A percentile compares a stretch with the other conserved stretches of the same genome.
Evolutionary conservation across 169 alveolate species (phyloP).

Genomic region (Ichthyophthirius multifiliis): DNA sequence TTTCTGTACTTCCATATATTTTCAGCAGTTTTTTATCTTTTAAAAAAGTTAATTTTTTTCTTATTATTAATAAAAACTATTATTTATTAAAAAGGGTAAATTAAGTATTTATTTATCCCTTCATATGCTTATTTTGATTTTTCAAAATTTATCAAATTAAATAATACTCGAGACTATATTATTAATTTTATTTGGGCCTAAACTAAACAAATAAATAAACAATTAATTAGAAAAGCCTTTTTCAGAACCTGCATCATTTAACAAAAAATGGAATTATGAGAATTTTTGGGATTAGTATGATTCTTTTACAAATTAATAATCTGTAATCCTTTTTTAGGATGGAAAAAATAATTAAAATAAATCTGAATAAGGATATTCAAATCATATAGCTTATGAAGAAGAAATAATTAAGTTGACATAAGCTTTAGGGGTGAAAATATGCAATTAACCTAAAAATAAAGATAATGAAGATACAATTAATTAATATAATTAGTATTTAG

Average conservation of each 20-base stretch:
- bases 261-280: neutral
- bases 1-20: neutral
- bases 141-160: neutral
- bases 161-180: neutral
- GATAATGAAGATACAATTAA: neutral
- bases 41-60: neutral
- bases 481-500: neutral
- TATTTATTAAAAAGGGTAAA: neutral
- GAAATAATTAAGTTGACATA: neutral
- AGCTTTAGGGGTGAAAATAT: neutral
- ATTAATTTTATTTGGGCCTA: neutral
- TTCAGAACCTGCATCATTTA: neutral
- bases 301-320: neutral
- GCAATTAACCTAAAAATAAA: neutral
- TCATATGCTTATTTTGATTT: neutral
- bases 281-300: slow-evolving; percentile 5
- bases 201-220: neutral
- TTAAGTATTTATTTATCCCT: neutral
- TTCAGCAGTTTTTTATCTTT: neutral
- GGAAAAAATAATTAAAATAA: too few species aligned
- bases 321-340: neutral
- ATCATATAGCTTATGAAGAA: too few species aligned
- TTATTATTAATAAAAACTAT: neutral
- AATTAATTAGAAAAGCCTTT: neutral
- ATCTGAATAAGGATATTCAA: too few species aligned